Evolutionary conservation across 371 early-diverging fungal genomes (phyloP), one percentile per base, ranked within the genome.

Genomic region (Vairimorpha ceranae): DNA sequence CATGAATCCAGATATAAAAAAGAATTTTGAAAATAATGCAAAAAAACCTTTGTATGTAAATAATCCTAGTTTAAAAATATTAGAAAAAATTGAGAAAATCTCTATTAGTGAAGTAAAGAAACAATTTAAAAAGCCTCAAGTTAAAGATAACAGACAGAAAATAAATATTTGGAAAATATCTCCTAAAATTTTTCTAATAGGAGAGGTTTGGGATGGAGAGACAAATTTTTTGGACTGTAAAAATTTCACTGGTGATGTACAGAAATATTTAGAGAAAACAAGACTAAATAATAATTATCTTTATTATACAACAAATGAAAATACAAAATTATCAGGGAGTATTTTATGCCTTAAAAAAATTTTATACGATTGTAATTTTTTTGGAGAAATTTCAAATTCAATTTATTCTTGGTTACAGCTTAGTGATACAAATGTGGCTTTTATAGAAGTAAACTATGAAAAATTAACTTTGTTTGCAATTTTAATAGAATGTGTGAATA

Each of bases 241-340:
- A 32, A 86, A 86, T 64, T 84, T 86, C 46, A 71, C 80, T 10
- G 74, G 46, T 19, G 86, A 86, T 29, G 48, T 86, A 29, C 80
- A 78, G 2, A 48, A 72, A 14, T 86, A 84, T 76, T 68, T 88
- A 1, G 79, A 82, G 25, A 69, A 81, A n/a, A 43, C 83, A 35
- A 86, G 84, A 74, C 43, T 66, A 23, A 67, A 74, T 14, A 67
- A 79, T 23, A 87, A 82, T 74, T 79, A 87, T 82, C 54, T 87
- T 4, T 86, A 79, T 80, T 23, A 36, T 21, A 38, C 64, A 17
- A 51, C 25, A 0, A 63, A 66, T n/a, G 48, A 43, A 19, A 0
- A 61, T 65, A 33, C 23, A 46, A 43, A 30, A 15, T 25, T 23
- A 35, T 65, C 32, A 30, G n/a, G 72, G 65, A 58, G 21, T 35